Evolutionary conservation across 2,329 filamentous ascomycete species (phyloP), one percentile per base, ranked within the genome.

Genomic region (Colletotrichum sp.): DNA sequence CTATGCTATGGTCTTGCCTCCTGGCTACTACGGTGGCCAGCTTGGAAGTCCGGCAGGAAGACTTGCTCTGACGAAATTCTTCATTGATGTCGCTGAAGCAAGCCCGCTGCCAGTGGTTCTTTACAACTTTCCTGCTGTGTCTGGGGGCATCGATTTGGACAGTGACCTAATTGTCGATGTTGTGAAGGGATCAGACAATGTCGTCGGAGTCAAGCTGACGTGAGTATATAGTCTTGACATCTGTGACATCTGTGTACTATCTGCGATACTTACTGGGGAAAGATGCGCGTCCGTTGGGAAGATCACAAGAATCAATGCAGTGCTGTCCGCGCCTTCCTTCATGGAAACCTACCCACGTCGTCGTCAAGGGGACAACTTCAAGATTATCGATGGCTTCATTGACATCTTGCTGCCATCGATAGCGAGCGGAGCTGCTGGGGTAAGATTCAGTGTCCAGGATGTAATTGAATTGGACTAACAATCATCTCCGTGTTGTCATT

Each of bases 191-290:
- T 21, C 44, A 13, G n/a, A 21, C 12, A 52, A 52, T 52, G 44
- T 52, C n/a, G 44, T 52, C 44, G 44, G 44, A 52, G 44, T 52
- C n/a, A 52, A 52, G 44, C 0, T 52, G 10, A 52, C 44, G 44
- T 52, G 44, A 52, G 44, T 52, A 21, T 0, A 52, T 24, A 2
- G 3, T 52, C 44, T 1, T 24, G 10, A 52, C 44, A 13, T 49
- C 10, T 0, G 0, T 0, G n/a, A 13, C 44, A 49, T 52, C 44
- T 52, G n/a, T 52, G 10, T 0, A 52, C 0, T 8, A 21, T 52
- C 44, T 52, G n/a, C 12, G n/a, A 21, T 52, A 52, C 44, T 52
- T 52, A 52, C 44, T 21, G 44, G 10, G n/a, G 12, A 3, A 21
- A 52, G 44, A 52, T 52, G 44, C 0, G 44, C 44, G 12, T 52